Evolutionary conservation across 2,329 filamentous ascomycete species (phyloP).

Genomic region (Colletotrichum phormii): DNA sequence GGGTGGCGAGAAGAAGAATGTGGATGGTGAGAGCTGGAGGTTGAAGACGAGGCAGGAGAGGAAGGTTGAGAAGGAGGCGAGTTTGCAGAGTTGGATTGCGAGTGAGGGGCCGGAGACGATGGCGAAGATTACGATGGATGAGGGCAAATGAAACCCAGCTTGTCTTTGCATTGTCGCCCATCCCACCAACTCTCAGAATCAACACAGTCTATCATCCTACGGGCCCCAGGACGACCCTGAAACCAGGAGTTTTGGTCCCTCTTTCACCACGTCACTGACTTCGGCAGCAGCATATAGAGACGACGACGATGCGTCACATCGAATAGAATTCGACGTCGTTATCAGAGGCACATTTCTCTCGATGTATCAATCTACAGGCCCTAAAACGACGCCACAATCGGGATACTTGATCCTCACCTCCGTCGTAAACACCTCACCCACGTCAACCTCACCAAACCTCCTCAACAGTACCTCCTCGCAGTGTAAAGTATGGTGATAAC

Average conservation of each 20-base stretch:
- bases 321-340: too few species aligned
- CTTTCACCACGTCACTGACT: too few species aligned
- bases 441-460: background rate
- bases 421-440: slow-evolving; percentile 13
- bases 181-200: background rate
- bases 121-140: background rate
- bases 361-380: background rate
- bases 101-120: background rate
- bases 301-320: too few species aligned
- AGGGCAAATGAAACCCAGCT: background rate
- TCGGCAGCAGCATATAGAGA: too few species aligned
- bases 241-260: too few species aligned
- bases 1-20: background rate
- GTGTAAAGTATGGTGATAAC: slow-evolving; percentile 32
- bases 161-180: background rate
- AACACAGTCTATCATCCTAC: too few species aligned
- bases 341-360: too few species aligned
- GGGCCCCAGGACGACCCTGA: too few species aligned
- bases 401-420: slow-evolving; percentile 34
- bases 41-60: slow-evolving; percentile 31
- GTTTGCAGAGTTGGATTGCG: slow-evolving; percentile 19
- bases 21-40: background rate
- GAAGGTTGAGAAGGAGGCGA: slow-evolving; percentile 33
- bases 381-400: slow-evolving; percentile 23
- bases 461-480: slow-evolving; percentile 32